Evolutionary conservation across 176 grass and related monocot species (phyloP).

Genomic region (Raddia guianensis): DNA sequence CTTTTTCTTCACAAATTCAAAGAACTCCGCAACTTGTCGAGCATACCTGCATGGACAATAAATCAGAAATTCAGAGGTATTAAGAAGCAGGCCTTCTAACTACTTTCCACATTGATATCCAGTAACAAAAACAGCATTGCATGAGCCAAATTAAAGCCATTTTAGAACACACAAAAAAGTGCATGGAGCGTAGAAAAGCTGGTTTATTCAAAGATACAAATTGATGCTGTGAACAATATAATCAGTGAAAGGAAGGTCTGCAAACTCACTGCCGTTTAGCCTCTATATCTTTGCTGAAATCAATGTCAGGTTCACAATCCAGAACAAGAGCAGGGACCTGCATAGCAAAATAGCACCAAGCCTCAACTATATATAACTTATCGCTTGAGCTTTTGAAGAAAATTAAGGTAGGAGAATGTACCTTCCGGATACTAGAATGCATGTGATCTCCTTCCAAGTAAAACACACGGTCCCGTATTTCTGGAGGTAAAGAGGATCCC

Average conservation of each 20-base stretch:
- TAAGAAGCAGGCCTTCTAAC: background rate
- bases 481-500: slow-evolving; percentile 66
- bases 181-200: background rate
- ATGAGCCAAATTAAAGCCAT: background rate
- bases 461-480: slow-evolving; percentile 80
- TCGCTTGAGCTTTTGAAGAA: slow-evolving; percentile 3
- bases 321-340: slow-evolving; percentile 90
- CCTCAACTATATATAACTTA: background rate
- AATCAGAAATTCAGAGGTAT: background rate
- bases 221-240: background rate
- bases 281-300: slow-evolving; percentile 87
- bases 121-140: background rate
- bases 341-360: slow-evolving; percentile 42
- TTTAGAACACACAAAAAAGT: background rate
- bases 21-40: slow-evolving; percentile 90
- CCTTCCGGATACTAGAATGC: slow-evolving; percentile 93
- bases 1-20: slow-evolving; percentile 97
- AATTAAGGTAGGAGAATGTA: slow-evolving; percentile 23
- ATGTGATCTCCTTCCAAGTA: slow-evolving; percentile 92
- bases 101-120: background rate
- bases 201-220: background rate
- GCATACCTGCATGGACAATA: slow-evolving; percentile 62
- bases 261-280: slow-evolving; percentile 79
- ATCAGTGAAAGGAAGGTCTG: background rate
- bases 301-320: slow-evolving; percentile 97